Evolutionary conservation across 768 basidiomycete genomes (phyloP), one percentile per base, ranked within the genome.

Genomic region (Naganishia vishniacii): DNA sequence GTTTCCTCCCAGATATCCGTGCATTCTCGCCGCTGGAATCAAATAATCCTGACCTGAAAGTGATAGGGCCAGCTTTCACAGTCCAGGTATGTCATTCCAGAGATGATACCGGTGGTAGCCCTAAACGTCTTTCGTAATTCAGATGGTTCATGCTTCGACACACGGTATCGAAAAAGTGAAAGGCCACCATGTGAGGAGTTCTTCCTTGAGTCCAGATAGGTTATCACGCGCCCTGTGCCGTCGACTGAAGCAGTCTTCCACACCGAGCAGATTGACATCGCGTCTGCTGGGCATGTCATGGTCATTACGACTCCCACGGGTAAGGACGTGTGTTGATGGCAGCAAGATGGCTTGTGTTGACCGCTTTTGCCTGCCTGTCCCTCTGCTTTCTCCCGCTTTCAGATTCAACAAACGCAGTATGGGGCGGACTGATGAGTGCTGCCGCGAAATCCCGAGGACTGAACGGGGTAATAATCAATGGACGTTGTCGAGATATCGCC

Each of bases 381-480:
- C 49, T 51, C 13, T 13, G 11, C 25, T 7, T 20, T n/a, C 15
- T 6, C 45, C 45, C 7, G 45, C 7, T 18, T 9, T 20, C 2
- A 56, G 45, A 60, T 28, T 44, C 26, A 13, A 45, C 23, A 4
- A 45, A 44, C 20, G 59, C 59, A 28, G 42, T 60, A 4, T 60
- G 59, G 59, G 59, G 59, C 4, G 59, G 59, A 3, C 20, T 60
- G 28, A 44, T 60, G 42, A 45, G 42, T 25, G 45, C 59, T 9
- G 59, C 23, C 16, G 59, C 59, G 1, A 42, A 26, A 25, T 45
- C 59, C 2, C 23, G 42, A 20, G 59, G 59, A 6, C 18, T 60
- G n/a, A 3, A n/a, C 23, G 59, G 42, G 2, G 59, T 60, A 4
- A 37, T 60, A 37, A 41, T 60, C 6, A 47, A 60, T 46, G 59